Evolutionary conservation across 2,329 filamentous ascomycete genomes (phyloP).

Genomic region (Zarea fungicola): DNA sequence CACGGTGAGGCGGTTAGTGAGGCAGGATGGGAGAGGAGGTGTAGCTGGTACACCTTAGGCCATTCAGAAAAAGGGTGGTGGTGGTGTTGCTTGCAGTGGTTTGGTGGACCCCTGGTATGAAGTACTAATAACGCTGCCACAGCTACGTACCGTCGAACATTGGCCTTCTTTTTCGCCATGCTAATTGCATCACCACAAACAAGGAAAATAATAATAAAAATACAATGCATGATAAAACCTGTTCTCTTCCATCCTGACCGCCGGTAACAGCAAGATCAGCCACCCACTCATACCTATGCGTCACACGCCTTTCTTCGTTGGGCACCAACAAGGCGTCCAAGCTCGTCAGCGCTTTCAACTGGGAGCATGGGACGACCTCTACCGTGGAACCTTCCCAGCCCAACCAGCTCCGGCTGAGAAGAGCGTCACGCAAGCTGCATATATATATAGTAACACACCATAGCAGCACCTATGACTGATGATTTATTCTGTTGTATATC

Average conservation of each 20-base stretch:
- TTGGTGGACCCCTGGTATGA: too few species aligned
- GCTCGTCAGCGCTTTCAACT: not conserved
- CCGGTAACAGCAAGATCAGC: too few species aligned
- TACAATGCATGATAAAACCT: too few species aligned
- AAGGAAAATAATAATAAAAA: too few species aligned
- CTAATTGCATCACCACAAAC: too few species aligned
- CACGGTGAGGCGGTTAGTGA: not conserved
- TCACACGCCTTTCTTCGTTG: constrained; percentile 5
- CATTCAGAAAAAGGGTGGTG: constrained; percentile 1
- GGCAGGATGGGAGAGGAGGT: not conserved
- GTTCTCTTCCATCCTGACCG: too few species aligned
- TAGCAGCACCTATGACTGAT: not conserved
- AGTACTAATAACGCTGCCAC: too few species aligned
- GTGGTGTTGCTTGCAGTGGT: too few species aligned
- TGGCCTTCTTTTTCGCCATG: too few species aligned
- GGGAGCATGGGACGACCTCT: constrained; percentile 9
- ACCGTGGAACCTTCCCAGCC: constrained; percentile 2
- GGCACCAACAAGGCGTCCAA: constrained; percentile 10
- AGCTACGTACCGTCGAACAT: too few species aligned
- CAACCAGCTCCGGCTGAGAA: constrained; percentile 9
- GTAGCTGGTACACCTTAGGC: not conserved
- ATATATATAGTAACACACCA: constrained; percentile 12
- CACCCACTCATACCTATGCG: too few species aligned
- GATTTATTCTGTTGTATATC: not conserved
- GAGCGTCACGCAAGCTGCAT: constrained; percentile 6